Base-by-base conservation (phyloP, 169 alveolate species). In the Plasmodium coatneyi region DNA sequence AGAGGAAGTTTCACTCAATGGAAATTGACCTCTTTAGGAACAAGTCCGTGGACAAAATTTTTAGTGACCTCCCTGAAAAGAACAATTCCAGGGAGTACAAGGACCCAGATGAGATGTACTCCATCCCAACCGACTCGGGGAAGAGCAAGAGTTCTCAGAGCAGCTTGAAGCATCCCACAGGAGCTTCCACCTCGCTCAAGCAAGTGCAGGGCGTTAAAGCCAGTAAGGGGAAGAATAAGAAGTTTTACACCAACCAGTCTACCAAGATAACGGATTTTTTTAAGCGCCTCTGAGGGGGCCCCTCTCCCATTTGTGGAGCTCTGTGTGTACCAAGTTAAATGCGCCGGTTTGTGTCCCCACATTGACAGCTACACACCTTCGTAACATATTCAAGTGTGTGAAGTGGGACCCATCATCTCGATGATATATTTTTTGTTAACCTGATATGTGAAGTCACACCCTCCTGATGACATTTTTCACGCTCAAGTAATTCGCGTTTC, bases 201-300 rank as follows among this genome's bases (percentile, higher is more conserved):
- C 41, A 22, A 30, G 30, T 46, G 3, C 19, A 60, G 3, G 72
- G 19, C 19, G 30, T 14, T 30, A 84, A 46, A 72, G 52, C 66
- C 1, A 71, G 2, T n/a, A 84, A 16, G 66, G 66, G 70, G 46
- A 86, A 28, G 66, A 76, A 43, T 6, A 43, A 54, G 82, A 86
- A 86, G 80, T 86, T 80, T 5, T 60, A 54, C 49, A 25, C n/a
- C 6, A 46, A 41, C 14, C 92, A 84, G 60, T 84, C 92, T n/a
- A 71, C 84, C 32, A 86, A 86, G 66, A 86, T 86, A 74, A 86
- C 93, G 19, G 93, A 86, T 49, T 86, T 76, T 86, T 86, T 86
- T 76, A 86, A 32, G 70, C 80, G 80, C 43, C 71, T 78, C 2
- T 86, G 81, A 86, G 82, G 25, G 74, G 74, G 56, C 39, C 39